Percentiles rank a stretch among this genome's conserved stretches.
Evolutionary conservation across 192 early-diverging fungal species (phyloP).

Genomic region (Coemansia sp.): DNA sequence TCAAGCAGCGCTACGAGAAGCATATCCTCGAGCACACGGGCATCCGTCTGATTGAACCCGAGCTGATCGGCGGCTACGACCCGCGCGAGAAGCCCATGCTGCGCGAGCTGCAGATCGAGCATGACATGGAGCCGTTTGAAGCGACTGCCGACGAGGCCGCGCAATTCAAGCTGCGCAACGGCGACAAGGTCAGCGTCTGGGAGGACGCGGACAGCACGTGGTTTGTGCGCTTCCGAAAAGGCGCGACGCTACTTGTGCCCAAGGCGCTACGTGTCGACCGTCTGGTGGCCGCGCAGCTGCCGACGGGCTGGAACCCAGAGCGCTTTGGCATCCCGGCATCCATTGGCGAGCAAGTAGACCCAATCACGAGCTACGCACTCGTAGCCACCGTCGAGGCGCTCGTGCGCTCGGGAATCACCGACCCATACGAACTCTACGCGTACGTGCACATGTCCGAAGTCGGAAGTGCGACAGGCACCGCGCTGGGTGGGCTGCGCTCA

Average conservation of each 20-base stretch:
- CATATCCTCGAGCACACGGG: conserved; percentile 88
- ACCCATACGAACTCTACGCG: conserved; percentile 95
- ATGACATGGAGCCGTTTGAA: conserved; percentile 87
- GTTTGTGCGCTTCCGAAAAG: conserved; percentile 80
- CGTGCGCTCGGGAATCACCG: conserved; percentile 85
- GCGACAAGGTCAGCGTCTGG: conserved; percentile 65
- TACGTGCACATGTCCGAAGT: conserved; percentile 93
- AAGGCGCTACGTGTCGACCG: conserved; percentile 93
- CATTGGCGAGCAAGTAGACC: conserved; percentile 87
- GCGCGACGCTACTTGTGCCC: conserved; percentile 83
- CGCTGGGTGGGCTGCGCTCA: conserved; percentile 80
- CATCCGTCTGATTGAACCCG: conserved; percentile 91
- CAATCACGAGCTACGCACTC: conserved; percentile 82
- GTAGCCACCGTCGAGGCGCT: conserved; percentile 92
- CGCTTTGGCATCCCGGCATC: conserved; percentile 90
- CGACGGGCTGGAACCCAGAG: conserved; percentile 89
- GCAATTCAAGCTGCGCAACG: conserved; percentile 83
- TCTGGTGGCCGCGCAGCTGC: conserved; percentile 84
- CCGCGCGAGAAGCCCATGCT: conserved; percentile 79
- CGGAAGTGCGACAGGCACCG: conserved; percentile 84
- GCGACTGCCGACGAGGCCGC: conserved; percentile 82
- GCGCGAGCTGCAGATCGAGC: conserved; percentile 86
- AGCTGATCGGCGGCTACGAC: conserved; percentile 84
- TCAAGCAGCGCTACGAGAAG: conserved; percentile 91
- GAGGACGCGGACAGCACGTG: conserved; percentile 31